phyloP scores from a whole-genome alignment of 495 filamentous ascomycete genomes.

The Chaetomium fimeti region DNA sequence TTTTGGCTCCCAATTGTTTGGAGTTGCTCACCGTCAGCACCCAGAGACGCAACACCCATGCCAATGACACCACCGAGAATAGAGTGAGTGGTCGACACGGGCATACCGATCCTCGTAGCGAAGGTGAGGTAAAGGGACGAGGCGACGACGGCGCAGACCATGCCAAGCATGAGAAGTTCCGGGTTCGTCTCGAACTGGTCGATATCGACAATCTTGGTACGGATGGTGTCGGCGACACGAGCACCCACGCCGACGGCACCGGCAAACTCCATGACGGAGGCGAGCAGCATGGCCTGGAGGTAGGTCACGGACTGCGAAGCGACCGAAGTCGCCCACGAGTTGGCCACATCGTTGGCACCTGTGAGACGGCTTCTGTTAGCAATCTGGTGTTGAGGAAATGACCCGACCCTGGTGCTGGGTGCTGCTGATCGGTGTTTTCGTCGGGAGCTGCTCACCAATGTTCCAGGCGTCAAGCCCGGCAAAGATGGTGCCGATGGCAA shows the following conservation, averaged over 20 bases:
- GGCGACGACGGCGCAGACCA: constrained; percentile 59
- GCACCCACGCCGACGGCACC: constrained; percentile 64
- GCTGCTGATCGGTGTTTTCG: neutral
- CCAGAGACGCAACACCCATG: constrained; percentile 59
- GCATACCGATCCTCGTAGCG: constrained; percentile 56
- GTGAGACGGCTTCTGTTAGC: neutral
- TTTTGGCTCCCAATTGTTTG: too few relatives aligned
- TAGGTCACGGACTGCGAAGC: constrained; percentile 67
- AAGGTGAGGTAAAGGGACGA: constrained; percentile 60
- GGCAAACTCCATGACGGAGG: constrained; percentile 64
- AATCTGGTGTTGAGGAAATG: neutral
- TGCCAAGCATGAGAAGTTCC: constrained; percentile 59
- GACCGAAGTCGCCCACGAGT: constrained; percentile 70
- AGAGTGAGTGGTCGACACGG: constrained; percentile 65
- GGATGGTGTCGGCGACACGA: constrained; percentile 66
- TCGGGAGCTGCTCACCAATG: constrained; percentile 46
- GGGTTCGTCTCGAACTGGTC: constrained; percentile 53
- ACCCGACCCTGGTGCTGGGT: too few relatives aligned
- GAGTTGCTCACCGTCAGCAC: constrained; percentile 35
- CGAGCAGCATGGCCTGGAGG: constrained; percentile 65
- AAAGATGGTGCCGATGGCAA: constrained; percentile 74
- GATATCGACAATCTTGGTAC: constrained; percentile 60
- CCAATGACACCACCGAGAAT: constrained; percentile 62
- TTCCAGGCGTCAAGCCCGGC: constrained; percentile 72
- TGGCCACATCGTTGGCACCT: constrained; percentile 71